Evolutionary conservation across 257 asterid species (phyloP), one percentile per base, ranked within the genome.

Genomic region (Solanum gandarillasii): DNA sequence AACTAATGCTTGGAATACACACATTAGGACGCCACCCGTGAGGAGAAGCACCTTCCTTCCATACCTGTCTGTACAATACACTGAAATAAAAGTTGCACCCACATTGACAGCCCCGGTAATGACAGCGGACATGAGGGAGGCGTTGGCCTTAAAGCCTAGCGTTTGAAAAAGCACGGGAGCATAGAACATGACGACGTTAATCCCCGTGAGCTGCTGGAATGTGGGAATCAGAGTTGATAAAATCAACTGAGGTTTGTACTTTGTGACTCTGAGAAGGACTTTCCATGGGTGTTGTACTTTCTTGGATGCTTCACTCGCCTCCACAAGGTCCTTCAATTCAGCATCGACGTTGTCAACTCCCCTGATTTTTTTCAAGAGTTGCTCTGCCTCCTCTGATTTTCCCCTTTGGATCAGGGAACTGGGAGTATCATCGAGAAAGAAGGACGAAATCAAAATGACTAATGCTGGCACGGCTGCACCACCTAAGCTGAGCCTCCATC

Each of bases 131-230:
- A 67, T 38, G 3, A 89, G 83, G 29, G 91, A 89, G 10, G 91
- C 88, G 0, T 78, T 25, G 9, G 78, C 48, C 23, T 87, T 46
- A 41, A 89, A 87, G 0, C 91, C 90, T 9, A 89, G 70, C 34
- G 83, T 89, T 62, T 78, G 23, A 67, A 89, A 87, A 31, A 87
- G 88, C 13, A 87, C 87, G 0, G 88, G 91, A 12, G 90, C 90
- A 23, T 89, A 88, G 83, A 89, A 89, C 88, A 87, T 76, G 65
- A 89, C 52, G 25, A 89, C 87, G n/a, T n/a, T n/a, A n/a, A n/a
- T n/a, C n/a, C n/a, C n/a, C n/a, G n/a, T n/a, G n/a, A n/a, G n/a
- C n/a, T n/a, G n/a, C n/a, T n/a, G n/a, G n/a, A n/a, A n/a, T n/a
- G n/a, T n/a, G n/a, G n/a, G n/a, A n/a, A n/a, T n/a, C n/a, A n/a